phyloP scores from a whole-genome alignment of 2,329 filamentous ascomycete genomes.

The Pseudogymnoascus verrucosus region DNA sequence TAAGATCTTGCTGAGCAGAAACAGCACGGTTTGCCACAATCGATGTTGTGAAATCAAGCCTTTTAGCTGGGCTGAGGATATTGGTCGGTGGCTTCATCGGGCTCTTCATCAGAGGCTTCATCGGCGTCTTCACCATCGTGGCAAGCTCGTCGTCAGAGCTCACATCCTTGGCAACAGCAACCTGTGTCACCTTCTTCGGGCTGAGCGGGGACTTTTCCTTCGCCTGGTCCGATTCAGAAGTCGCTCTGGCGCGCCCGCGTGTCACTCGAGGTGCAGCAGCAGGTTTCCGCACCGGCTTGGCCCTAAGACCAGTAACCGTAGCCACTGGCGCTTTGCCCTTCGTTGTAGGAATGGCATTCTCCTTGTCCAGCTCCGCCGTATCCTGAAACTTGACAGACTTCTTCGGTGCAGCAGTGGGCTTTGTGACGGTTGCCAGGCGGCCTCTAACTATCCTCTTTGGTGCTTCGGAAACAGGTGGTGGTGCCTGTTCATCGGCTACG shows the following conservation, averaged over 20 bases:
- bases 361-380: constrained; percentile 48
- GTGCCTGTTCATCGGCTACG: constrained; percentile 22
- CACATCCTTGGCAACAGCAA: constrained; percentile 34
- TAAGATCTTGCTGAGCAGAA: constrained; percentile 30
- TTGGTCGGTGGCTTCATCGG: constrained; percentile 42
- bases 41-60: constrained; percentile 28
- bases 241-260: constrained; percentile 20
- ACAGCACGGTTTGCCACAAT: constrained; percentile 25
- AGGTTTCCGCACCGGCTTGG: constrained; percentile 42
- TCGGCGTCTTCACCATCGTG: constrained; percentile 40
- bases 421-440: constrained; percentile 30
- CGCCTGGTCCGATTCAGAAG: constrained; percentile 27
- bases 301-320: constrained; percentile 32
- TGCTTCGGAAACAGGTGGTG: constrained; percentile 28
- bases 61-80: constrained; percentile 28
- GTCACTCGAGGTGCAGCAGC: constrained; percentile 20
- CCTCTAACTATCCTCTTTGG: constrained; percentile 32
- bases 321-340: constrained; percentile 28
- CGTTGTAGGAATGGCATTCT: constrained; percentile 46
- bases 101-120: constrained; percentile 46
- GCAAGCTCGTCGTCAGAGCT: constrained; percentile 55
- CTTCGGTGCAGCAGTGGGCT: constrained; percentile 38
- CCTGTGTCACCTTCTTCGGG: constrained; percentile 57
- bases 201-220: constrained; percentile 46
- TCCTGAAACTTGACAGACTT: constrained; percentile 55